These are phyloP conservation scores for Macrolepiota fuliginosa DNA, from an alignment of 768 basidiomycete species.

Conservation along the genomic window DNA sequence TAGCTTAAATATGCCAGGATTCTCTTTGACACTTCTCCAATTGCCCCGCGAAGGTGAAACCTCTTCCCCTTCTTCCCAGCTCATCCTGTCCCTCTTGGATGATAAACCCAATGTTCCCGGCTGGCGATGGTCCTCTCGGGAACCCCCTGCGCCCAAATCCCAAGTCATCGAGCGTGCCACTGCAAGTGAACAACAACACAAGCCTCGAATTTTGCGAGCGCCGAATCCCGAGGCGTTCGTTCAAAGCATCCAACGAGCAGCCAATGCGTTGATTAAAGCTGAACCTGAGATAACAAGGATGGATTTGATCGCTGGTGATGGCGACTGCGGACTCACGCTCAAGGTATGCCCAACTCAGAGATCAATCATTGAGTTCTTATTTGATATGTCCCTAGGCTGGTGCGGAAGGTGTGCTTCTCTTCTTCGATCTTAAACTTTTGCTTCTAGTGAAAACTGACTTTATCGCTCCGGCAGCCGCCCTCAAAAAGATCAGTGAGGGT, in stretches of 20 bases:
- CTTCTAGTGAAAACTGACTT: not conserved
- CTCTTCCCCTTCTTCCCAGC: conserved; percentile 32
- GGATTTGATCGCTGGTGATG: conserved; percentile 93
- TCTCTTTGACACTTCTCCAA: conserved; percentile 80
- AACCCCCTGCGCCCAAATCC: conserved; percentile 29
- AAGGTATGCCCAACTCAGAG: conserved; percentile 29
- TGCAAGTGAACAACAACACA: conserved; percentile 8
- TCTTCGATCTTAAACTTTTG: not conserved
- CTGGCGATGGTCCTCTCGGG: conserved; percentile 75
- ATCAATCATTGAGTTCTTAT: not conserved
- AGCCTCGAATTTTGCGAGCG: conserved; percentile 21
- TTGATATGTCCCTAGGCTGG: conserved; percentile 45
- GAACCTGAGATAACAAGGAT: conserved; percentile 90
- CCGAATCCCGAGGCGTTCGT: conserved; percentile 50
- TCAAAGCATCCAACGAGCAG: conserved; percentile 53
- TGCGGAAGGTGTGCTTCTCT: conserved; percentile 50
- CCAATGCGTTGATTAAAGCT: conserved; percentile 63
- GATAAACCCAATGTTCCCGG: conserved; percentile 69
- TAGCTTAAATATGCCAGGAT: conserved; percentile 90
- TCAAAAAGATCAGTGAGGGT: conserved; percentile 53
- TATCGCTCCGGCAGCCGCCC: conserved; percentile 45
- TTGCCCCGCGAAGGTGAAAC: conserved; percentile 51
- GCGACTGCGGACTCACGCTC: conserved; percentile 57
- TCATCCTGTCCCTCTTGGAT: conserved; percentile 69
- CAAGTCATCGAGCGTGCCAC: conserved; percentile 12